Evolutionary conservation across 1,284 basidiomycete species (phyloP), one percentile per base, ranked within the genome.

Genomic region (Trichosporon inkin): DNA sequence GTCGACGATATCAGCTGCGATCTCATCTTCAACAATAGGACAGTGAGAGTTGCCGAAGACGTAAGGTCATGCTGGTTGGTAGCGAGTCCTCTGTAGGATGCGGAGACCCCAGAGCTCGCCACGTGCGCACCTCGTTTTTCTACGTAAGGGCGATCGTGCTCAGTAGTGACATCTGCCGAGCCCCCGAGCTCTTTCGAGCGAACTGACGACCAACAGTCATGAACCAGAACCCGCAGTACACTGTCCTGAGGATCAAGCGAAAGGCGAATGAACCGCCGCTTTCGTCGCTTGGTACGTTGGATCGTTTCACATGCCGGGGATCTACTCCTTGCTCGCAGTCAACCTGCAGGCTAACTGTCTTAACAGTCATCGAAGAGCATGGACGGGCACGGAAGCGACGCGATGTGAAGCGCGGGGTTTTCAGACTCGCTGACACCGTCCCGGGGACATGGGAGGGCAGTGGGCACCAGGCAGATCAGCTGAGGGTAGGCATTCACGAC

Each of bases 211-310:
- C 24, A 28, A 24, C 44, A 14, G 53, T 39, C 19, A 58, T 54
- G 52, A 34, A 17, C 22, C 32, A 40, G 11, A 49, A 49, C 13
- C 57, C 57, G 3, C 59, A 58, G 44, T 73, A 71, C 56, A 78
- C 77, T 14, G 75, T 80, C 24, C 66, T 80, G 38, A 64, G 78
- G 10, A 79, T 80, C 72, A 80, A 80, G 68, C 69, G 78, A 4
- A 79, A 78, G 62, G 74, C 76, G 11, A 79, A 72, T 2, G 76
- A 79, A n/a, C 58, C 71, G 1, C 76, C 78, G 3, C 66, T 79
- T 7, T 73, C 74, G 5, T 76, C 75, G 2, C 66, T 80, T 5
- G 74, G 78, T 79, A 47, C 56, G 67, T 64, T 34, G 6, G 17
- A 3, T n/a, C 5, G 10, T 17, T n/a, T 17, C 38, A 2, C 24